Base-by-base conservation (phyloP, 2,329 filamentous ascomycete genomes). In the Cladosporium sp. region DNA sequence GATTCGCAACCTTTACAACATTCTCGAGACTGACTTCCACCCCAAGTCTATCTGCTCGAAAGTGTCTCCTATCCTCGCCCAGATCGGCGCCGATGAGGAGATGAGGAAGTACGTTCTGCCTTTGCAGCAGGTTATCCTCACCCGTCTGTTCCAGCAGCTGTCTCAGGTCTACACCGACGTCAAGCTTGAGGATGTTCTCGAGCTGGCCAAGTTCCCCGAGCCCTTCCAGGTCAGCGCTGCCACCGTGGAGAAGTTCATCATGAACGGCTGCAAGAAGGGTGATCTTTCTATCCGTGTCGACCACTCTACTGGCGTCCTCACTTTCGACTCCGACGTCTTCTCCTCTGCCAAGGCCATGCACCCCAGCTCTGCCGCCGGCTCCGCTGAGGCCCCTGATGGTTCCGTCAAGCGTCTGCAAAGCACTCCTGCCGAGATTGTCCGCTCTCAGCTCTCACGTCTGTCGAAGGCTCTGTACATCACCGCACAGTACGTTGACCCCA, bases 181-280 rank as follows among this genome's bases (percentile, higher is more conserved):
- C 65, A 93, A 98, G 78, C 86, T 99, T 67, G 87, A 88, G 73
- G 98, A 98, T 74, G 94, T 99, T 56, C 90, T 97, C 78, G 89
- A 91, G 75, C 90, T 99, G 63, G 95, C 95, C 68, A 87, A 95
- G 76, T 99, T 99, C 85, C 95, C 95, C 11, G 93, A 96, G 77
- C 92, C 95, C 49, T 98, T 96, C 86, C 91, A 97, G 81, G 93
- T 98, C 71, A 91, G 87, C 69, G 89, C 91, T 63, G 88, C 90
- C 70, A 96, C 92, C 68, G 96, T 99, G 71, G 95, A 99, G 85
- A 99, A 98, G 83, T 99, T 99, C 85, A 98, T 99, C 85, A 99
- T 99, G 95, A 99, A 99, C 80, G 95, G 95, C 69, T 98, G 96
- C 87, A 99, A 99, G 88, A 99, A 99, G 87, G 95, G 95, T 65